Percentiles rank a stretch among this genome's conserved stretches.
Evolutionary conservation across 352 stramenopile genomes (phyloP).

Genomic region (Globisporangium megalacanthum): DNA sequence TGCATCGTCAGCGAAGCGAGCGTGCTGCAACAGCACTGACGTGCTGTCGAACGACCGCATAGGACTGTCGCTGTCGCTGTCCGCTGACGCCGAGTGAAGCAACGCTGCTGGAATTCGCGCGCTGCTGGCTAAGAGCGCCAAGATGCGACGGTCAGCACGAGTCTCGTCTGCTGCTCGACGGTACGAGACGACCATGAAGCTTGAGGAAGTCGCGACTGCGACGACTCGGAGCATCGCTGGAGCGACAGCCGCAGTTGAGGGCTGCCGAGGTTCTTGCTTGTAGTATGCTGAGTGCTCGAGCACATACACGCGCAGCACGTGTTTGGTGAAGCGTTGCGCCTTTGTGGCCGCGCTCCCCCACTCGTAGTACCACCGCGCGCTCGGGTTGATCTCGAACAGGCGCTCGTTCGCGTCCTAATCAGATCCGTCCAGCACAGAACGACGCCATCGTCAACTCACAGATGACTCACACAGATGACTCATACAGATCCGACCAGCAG

Average conservation of each 20-base stretch:
- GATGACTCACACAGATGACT: neutral
- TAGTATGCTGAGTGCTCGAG: constrained; percentile 21
- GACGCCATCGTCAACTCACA: neutral
- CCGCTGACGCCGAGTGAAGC: neutral
- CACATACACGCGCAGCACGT: constrained; percentile 53
- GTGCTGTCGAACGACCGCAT: constrained; percentile 6
- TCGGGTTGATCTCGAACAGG: constrained; percentile 55
- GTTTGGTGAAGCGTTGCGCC: constrained; percentile 53
- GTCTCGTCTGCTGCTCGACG: constrained; percentile 43
- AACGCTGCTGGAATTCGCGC: constrained; percentile 1
- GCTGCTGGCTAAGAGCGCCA: constrained; percentile 19
- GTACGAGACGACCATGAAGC: constrained; percentile 70
- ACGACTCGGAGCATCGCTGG: constrained; percentile 29
- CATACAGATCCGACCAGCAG: neutral
- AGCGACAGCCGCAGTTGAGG: neutral
- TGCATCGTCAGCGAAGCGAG: neutral
- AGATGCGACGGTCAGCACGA: constrained; percentile 27
- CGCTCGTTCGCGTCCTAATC: constrained; percentile 6
- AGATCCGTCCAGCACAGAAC: neutral
- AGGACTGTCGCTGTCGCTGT: constrained; percentile 10
- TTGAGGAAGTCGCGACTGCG: constrained; percentile 29
- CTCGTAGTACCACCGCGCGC: constrained; percentile 64
- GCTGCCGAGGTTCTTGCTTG: constrained; percentile 4
- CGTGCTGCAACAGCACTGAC: constrained; percentile 2
- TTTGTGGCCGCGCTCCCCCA: constrained; percentile 65